Evolutionary conservation across 2,329 filamentous ascomycete species (phyloP), one percentile per base, ranked within the genome.

Genomic region (Venturiaceae sp.): DNA sequence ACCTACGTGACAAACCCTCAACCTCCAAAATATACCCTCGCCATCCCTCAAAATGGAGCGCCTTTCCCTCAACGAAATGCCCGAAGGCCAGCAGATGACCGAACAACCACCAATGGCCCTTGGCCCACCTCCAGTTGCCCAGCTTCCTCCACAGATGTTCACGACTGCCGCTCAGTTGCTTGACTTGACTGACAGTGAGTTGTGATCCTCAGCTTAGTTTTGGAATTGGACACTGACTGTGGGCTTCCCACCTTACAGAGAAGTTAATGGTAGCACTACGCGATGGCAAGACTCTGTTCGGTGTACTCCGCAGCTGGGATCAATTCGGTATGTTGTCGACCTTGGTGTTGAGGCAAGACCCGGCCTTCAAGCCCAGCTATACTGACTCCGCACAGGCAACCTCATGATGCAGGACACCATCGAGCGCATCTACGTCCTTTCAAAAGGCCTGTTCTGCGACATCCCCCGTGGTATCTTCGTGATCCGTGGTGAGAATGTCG

Each of bases 401-500:
- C 81, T 99, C 61, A 90, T 97, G 62, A 84, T 99, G 55, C 92
- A 96, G 74, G 90, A 91, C 66, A 96, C 94, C 28, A 80, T 90
- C 63, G 94, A 99, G 75, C 84, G 94, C 59, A 83, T 96, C 65
- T 96, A 92, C 70, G 84, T 85, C n/a, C n/a, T n/a, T n/a, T 16
- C 69, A 8, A 26, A 82, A 70, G 74, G 82, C 58, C 68, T 95
- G 55, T 97, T 90, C 70, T 89, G 90, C 61, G 94, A 99, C 71
- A 83, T 95, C 61, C 80, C 84, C 11, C 84, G 90, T 60, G 94
- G 94, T 54, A 84, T 95, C 62, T 97, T 94, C 75, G 82, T 97
- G 36, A 90, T 99, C 50, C 82, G 94, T 60, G 94, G 94, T 64
- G 94, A 99, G 76, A 99, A 99, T 71, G 94, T 99, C n/a, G 80